phyloP scores from a whole-genome alignment of 805 yeast genomes.

The Yamadazyma nakazawae region DNA sequence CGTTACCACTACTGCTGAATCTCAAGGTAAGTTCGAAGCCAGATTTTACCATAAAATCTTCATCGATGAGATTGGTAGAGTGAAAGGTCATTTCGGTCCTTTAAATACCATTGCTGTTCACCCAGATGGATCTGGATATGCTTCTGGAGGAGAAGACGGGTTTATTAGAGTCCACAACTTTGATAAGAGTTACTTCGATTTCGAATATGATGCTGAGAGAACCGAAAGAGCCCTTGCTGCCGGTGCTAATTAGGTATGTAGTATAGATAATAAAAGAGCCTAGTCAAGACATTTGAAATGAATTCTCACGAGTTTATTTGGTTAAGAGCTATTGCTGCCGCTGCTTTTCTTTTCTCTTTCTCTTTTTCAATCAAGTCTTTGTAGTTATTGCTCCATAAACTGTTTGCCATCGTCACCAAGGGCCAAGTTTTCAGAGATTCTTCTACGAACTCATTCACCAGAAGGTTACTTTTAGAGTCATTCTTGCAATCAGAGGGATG shows the following conservation, averaged over 20 bases:
- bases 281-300: neutral
- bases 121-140: slow-evolving; percentile 89
- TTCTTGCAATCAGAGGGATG: no score
- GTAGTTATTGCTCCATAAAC: no score
- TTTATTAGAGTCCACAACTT: slow-evolving; percentile 90
- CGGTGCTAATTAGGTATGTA: slow-evolving; percentile 2
- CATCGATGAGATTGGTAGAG: slow-evolving; percentile 94
- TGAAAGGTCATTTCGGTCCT: slow-evolving; percentile 99
- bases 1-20: slow-evolving; percentile 93
- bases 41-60: slow-evolving; percentile 93
- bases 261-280: neutral
- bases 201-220: slow-evolving; percentile 87
- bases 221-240: slow-evolving; percentile 43
- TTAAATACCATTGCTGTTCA: slow-evolving; percentile 89
- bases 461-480: no score
- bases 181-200: slow-evolving; percentile 90
- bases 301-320: neutral
- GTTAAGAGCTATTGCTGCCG: neutral
- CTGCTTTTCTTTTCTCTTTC: neutral
- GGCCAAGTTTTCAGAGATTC: no score
- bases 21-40: slow-evolving; percentile 96
- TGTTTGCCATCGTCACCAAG: no score
- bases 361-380: no score
- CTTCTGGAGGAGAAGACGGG: slow-evolving; percentile 99
- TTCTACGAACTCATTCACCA: no score